Percentiles rank a stretch among this genome's conserved stretches.
Evolutionary conservation across 441 rosid species (phyloP).

Genomic region (Euphorbia schlechtendalii): DNA sequence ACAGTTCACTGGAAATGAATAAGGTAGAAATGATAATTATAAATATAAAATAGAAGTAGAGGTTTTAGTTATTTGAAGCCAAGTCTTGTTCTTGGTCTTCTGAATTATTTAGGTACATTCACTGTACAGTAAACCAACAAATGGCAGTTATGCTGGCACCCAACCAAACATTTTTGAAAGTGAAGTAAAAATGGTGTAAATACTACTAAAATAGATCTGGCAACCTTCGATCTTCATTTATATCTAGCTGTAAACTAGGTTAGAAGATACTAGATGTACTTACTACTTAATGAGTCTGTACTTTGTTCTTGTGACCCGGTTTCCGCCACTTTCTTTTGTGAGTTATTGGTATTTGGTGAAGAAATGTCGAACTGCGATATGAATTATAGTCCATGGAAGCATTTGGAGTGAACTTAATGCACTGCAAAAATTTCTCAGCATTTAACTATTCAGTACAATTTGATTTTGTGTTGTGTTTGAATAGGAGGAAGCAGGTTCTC

Average conservation of each 20-base stretch:
- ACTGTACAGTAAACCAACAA: background rate
- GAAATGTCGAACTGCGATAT: slow-evolving; percentile 1
- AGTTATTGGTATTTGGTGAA: background rate
- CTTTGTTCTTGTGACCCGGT: background rate
- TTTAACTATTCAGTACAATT: background rate
- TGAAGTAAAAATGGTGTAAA: background rate
- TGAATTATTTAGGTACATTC: background rate
- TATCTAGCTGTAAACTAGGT: slow-evolving; percentile 1
- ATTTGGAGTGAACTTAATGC: background rate
- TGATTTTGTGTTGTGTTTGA: slow-evolving; percentile 9
- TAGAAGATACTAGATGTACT: background rate
- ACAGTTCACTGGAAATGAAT: background rate
- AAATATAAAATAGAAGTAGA: background rate
- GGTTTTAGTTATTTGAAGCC: background rate
- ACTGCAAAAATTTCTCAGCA: background rate
- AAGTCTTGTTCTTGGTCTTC: background rate
- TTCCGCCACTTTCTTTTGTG: no score
- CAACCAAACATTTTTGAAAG: background rate
- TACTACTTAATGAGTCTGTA: background rate
- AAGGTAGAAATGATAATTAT: no score
- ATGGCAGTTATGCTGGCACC: background rate
- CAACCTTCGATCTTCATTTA: background rate
- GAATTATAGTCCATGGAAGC: background rate
- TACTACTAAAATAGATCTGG: background rate
- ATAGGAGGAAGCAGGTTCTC: slow-evolving; percentile 45